Percentiles rank a stretch among this genome's conserved stretches.
phyloP scores from a whole-genome alignment of 2,329 filamentous ascomycete species.

The Zymoseptoria passerinii region DNA sequence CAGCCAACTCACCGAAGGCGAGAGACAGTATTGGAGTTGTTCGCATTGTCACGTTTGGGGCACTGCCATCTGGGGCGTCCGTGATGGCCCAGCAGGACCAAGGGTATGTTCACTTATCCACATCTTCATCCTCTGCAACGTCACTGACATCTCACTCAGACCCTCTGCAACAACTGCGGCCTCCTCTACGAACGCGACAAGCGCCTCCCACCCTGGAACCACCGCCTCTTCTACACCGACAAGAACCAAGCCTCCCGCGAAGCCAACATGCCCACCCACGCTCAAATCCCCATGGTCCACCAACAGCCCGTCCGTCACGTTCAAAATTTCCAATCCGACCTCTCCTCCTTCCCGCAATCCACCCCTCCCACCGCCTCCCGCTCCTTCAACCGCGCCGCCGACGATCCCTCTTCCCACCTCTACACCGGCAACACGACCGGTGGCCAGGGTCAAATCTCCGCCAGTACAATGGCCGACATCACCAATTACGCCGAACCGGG shows the following conservation, averaged over 20 bases:
- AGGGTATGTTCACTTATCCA: slow-evolving; percentile 52
- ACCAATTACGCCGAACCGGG: slow-evolving; percentile 33
- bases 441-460: slow-evolving; percentile 28
- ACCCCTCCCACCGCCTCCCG: slow-evolving; percentile 13
- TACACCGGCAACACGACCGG: slow-evolving; percentile 28
- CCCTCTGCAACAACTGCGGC: slow-evolving; percentile 88
- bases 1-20: slow-evolving; percentile 59
- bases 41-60: slow-evolving; percentile 82
- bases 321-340: slow-evolving; percentile 25
- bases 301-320: slow-evolving; percentile 15
- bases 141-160: slow-evolving; percentile 40
- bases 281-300: slow-evolving; percentile 4
- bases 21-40: slow-evolving; percentile 80
- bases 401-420: slow-evolving; percentile 27
- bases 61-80: slow-evolving; percentile 84
- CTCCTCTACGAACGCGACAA: slow-evolving; percentile 81
- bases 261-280: slow-evolving; percentile 16
- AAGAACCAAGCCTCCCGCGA: slow-evolving; percentile 31
- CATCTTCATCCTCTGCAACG: not conserved
- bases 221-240: slow-evolving; percentile 53
- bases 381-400: slow-evolving; percentile 8
- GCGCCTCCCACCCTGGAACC: slow-evolving; percentile 69
- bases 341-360: slow-evolving; percentile 22
- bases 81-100: slow-evolving; percentile 78
- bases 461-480: slow-evolving; percentile 29